Evolutionary conservation across 2,329 filamentous ascomycete genomes (phyloP), one percentile per base, ranked within the genome.

Genomic region (Xylaria sp.): DNA sequence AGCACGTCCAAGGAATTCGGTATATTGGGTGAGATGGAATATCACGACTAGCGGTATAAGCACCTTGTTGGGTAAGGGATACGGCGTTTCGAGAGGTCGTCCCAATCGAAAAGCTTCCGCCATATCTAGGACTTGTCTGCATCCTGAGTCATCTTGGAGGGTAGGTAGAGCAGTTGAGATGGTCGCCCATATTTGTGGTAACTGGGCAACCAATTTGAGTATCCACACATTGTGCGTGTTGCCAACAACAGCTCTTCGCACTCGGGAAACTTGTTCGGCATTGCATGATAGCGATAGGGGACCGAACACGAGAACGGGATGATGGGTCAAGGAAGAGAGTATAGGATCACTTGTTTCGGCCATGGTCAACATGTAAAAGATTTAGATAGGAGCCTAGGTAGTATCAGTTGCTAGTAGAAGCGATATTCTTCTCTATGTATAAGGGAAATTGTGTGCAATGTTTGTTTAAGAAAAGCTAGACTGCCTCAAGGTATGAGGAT

Each of bases 1-100:
- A 17, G 53, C 45, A 5, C 27, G 44, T 45, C 10, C 45, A 44
- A 54, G 47, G 38, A 60, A 55, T 15, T 39, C 42, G 20, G 39
- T 44, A 42, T 65, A 56, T 50, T 62, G 65, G n/a, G 56, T 36
- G 27, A 63, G 69, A 33, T 82, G 81, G 1, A 70, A 70, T 44
- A 79, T 71, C 6, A 82, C 75, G 10, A 80, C 76, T 4, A 82
- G 72, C 0, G 80, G 79, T 10, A 70, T 74, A 22, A 81, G 73
- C 4, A 80, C 36, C n/a, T 54, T 55, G n/a, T 67, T 67, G 5
- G 64, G 64, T 5, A 63, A 39, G 44, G 60, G 60, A 20, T 56
- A 56, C 1, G 51, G 38, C 36, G 31, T 50, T 20, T 56, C 42
- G 4, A 63, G 60, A 10, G 60, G 60, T 10, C 51, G 60, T 11